Evolutionary conservation across 306 rosid species (phyloP), one percentile per base, ranked within the genome.

Genomic region (Dryas drummondii): DNA sequence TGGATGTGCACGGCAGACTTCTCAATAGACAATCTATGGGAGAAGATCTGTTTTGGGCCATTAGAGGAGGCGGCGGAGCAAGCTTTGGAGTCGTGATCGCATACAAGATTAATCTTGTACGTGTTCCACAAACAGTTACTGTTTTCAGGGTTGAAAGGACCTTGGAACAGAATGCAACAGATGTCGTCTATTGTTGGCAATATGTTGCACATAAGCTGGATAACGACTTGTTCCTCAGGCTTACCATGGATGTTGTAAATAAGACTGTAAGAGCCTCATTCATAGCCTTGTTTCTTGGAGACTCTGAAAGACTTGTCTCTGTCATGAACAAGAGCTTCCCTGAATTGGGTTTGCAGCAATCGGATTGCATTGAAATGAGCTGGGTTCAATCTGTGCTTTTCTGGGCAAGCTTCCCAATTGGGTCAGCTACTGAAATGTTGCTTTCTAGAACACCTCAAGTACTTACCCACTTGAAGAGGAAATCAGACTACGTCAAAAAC

Each of bases 321-420:
- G 48, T 74, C 5, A 51, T 74, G 61, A 10, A 62, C 16, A 8
- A 32, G 10, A 15, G 78, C 70, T 62, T 74, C 70, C 53, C 78
- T 9, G 78, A 74, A 63, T 62, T 74, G 58, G 71, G 78, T 74
- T 62, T 74, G 70, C 27, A 9, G 12, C 13, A 62, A 32, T 32
- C 37, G 3, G 61, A 61, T 32, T 67, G 72, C 67, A 56, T 8
- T 6, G 68, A 67, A 54, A 56, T 37, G 74, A 76, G 74, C 67
- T 76, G 80, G 59, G 41, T 67, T 56, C 13, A 32, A n/a, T 57
- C 80, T 4, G 61, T 58, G 9, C 19, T 76, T 40, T 48, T 46
- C 40, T 17, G 64, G 14, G 41, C 46, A 4, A 44, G 26, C 4
- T 74, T 14, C 61, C 26, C 78, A 7, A 40, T 7, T 2, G 62